These are phyloP conservation scores for Parietaria judaica DNA, from an alignment of 306 rosid genomes.

Conservation along the genomic window DNA sequence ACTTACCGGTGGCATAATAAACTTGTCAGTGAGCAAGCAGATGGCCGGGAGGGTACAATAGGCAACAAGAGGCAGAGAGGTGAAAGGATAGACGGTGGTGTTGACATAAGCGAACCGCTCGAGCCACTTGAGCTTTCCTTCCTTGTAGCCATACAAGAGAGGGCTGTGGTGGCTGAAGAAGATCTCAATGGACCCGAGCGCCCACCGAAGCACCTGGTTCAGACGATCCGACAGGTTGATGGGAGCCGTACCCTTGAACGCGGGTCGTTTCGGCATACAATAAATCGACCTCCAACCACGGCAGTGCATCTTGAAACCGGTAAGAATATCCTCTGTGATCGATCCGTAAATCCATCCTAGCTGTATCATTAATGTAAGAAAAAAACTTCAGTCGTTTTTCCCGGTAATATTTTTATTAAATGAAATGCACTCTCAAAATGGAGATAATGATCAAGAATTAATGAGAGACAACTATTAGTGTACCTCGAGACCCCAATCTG, in stretches of 20 bases:
- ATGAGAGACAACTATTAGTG: constrained; percentile 9
- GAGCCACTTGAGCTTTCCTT: constrained; percentile 88
- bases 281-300: constrained; percentile 98
- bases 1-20: constrained; percentile 94
- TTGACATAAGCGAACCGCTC: constrained; percentile 86
- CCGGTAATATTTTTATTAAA: not conserved
- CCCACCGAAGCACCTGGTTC: constrained; percentile 98
- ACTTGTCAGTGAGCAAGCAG: constrained; percentile 94
- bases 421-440: not conserved
- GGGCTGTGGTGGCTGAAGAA: constrained; percentile 95
- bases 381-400: constrained; percentile 4
- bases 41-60: constrained; percentile 85
- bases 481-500: constrained; percentile 97
- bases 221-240: constrained; percentile 93
- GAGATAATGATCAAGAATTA: not conserved
- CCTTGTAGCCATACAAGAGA: constrained; percentile 82
- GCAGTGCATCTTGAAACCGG: constrained; percentile 98
- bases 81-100: constrained; percentile 95
- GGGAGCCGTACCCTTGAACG: constrained; percentile 98
- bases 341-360: constrained; percentile 97
- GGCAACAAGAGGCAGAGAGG: constrained; percentile 85
- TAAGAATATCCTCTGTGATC: constrained; percentile 87
- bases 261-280: constrained; percentile 76
- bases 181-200: constrained; percentile 90
- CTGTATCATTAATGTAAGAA: constrained; percentile 36